These are phyloP conservation scores for Suzukiozyma palmioleophila DNA, from an alignment of 1,139 yeast species.

Conservation along the genomic window DNA sequence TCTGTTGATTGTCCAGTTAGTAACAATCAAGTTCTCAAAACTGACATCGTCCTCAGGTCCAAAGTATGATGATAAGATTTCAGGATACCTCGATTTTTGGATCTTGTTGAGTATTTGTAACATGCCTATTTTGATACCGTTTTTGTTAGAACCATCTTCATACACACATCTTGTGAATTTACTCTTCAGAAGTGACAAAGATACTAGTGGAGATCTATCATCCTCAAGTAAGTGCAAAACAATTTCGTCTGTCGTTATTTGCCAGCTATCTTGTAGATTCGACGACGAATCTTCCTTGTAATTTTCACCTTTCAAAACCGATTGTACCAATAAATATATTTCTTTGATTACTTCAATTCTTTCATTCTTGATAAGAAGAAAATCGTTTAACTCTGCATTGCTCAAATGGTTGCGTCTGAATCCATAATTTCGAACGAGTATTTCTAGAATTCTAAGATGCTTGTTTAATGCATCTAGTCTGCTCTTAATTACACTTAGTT, in stretches of 20 bases:
- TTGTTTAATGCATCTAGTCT: constrained; percentile 25
- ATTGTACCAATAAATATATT: constrained; percentile 34
- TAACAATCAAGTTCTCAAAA: constrained; percentile 26
- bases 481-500: constrained; percentile 26
- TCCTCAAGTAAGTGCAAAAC: constrained; percentile 42
- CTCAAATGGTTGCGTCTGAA: constrained; percentile 31
- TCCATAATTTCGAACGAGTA: constrained; percentile 29
- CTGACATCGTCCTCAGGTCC: constrained; percentile 17
- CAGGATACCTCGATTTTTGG: constrained; percentile 29
- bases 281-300: constrained; percentile 12
- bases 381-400: constrained; percentile 37
- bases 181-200: constrained; percentile 37
- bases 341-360: constrained; percentile 29
- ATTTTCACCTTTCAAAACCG: constrained; percentile 37
- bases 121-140: constrained; percentile 40
- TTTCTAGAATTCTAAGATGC: constrained; percentile 20
- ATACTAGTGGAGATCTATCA: constrained; percentile 39
- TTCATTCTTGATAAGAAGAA: constrained; percentile 24
- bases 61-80: constrained; percentile 32
- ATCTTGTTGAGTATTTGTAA: constrained; percentile 40
- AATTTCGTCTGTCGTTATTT: constrained; percentile 51
- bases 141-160: constrained; percentile 42
- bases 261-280: constrained; percentile 40
- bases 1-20: constrained; percentile 61
- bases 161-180: constrained; percentile 44